Percentiles rank a stretch among this genome's conserved stretches.
phyloP scores from a whole-genome alignment of 2,329 filamentous ascomycete genomes.

The Rhytidhysteron rufulum region DNA sequence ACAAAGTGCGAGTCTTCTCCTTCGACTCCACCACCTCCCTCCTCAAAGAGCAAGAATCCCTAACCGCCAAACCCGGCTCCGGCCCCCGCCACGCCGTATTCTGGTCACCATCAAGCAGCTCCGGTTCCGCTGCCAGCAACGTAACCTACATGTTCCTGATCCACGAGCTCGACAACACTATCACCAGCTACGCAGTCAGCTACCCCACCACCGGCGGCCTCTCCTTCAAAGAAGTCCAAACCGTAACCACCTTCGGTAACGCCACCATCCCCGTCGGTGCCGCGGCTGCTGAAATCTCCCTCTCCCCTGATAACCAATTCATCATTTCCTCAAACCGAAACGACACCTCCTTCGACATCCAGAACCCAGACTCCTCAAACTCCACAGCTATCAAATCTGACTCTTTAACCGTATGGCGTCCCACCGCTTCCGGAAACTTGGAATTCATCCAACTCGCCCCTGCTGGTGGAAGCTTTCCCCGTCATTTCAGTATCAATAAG shows the following conservation, averaged over 20 bases:
- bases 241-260: constrained; percentile 40
- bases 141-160: constrained; percentile 56
- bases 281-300: constrained; percentile 54
- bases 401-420: constrained; percentile 60
- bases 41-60: constrained; percentile 44
- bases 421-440: constrained; percentile 56
- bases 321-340: constrained; percentile 66
- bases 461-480: constrained; percentile 61
- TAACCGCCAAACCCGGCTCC: constrained; percentile 48
- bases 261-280: constrained; percentile 24
- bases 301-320: constrained; percentile 49
- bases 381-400: constrained; percentile 43
- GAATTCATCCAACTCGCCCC: constrained; percentile 56
- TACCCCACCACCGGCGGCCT: constrained; percentile 42
- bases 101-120: constrained; percentile 24
- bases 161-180: constrained; percentile 57
- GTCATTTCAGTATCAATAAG: constrained; percentile 65
- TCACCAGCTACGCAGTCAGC: constrained; percentile 54
- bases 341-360: constrained; percentile 51
- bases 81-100: constrained; percentile 67
- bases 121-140: not conserved
- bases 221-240: constrained; percentile 47
- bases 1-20: constrained; percentile 58
- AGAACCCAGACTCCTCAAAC: constrained; percentile 42
- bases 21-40: constrained; percentile 44